phyloP scores from a whole-genome alignment of 108 stramenopile genomes.

The Cyclostephanos tholiformis region DNA sequence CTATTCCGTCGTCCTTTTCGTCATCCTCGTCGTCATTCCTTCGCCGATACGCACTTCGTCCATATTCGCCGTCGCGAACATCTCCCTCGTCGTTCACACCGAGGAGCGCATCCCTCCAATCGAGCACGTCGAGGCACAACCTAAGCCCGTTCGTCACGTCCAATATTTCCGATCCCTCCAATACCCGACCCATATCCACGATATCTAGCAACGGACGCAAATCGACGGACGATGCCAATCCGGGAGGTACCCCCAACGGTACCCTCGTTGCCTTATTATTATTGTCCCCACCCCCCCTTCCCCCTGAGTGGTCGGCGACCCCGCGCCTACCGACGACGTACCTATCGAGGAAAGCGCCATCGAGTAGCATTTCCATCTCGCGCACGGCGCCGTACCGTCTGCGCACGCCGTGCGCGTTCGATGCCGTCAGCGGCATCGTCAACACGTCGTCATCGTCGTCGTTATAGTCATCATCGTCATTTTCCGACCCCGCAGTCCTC shows the following conservation, averaged over 20 bases:
- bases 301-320: conserved; percentile 36
- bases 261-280: conserved; percentile 38
- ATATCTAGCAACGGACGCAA: conserved; percentile 62
- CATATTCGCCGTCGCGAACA: too few relatives aligned
- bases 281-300: conserved; percentile 47
- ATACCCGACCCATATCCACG: conserved; percentile 51
- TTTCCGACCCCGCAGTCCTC: too few relatives aligned
- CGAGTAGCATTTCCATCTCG: conserved; percentile 68
- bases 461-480: conserved; percentile 5
- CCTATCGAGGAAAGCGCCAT: conserved; percentile 31
- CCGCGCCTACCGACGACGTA: conserved; percentile 7
- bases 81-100: conserved; percentile 20
- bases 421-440: conserved; percentile 58
- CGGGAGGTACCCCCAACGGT: conserved; percentile 51
- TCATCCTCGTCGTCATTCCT: conserved; percentile 4
- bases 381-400: conserved; percentile 68
- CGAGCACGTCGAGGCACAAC: conserved; percentile 53
- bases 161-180: conserved; percentile 74
- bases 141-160: conserved; percentile 64
- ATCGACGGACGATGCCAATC: conserved; percentile 55
- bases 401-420: conserved; percentile 44
- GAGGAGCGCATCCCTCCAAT: conserved; percentile 58
- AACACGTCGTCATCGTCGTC: conserved; percentile 14
- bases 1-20: conserved; percentile 8
- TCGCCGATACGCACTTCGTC: too few relatives aligned